Evolutionary conservation across 176 grass and related monocot genomes (phyloP).

Genomic region (Bothriochloa decipiens): DNA sequence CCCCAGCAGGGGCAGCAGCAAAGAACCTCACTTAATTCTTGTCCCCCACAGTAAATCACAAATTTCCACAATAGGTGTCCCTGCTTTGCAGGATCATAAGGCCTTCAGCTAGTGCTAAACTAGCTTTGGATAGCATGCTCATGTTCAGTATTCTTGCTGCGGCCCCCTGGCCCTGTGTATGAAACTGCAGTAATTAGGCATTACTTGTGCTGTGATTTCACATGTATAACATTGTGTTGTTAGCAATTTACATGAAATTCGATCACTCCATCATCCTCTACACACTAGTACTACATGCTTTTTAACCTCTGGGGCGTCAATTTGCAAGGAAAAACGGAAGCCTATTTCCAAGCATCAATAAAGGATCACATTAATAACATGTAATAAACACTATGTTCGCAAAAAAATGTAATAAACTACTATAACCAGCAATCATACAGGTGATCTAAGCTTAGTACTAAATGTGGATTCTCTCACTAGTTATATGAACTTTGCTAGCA

Average conservation of each 20-base stretch:
- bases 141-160: neutral
- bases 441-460: neutral
- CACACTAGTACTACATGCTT: neutral
- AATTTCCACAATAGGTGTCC: neutral
- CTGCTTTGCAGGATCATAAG: neutral
- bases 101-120: neutral
- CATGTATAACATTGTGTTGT: neutral
- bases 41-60: neutral
- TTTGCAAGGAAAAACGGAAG: neutral
- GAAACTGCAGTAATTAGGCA: neutral
- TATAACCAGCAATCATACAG: neutral
- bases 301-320: neutral
- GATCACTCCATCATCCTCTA: neutral
- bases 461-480: neutral
- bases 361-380: constrained; percentile 11
- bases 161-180: neutral
- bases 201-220: neutral
- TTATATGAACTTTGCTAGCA: too few species aligned
- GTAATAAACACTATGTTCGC: neutral
- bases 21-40: neutral
- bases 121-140: neutral
- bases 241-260: neutral
- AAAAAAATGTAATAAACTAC: neutral
- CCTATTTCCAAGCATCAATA: neutral
- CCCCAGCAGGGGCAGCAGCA: neutral